Evolutionary conservation across 768 basidiomycete genomes (phyloP), one percentile per base, ranked within the genome.

Genomic region (Rhizopogon roseolus): DNA sequence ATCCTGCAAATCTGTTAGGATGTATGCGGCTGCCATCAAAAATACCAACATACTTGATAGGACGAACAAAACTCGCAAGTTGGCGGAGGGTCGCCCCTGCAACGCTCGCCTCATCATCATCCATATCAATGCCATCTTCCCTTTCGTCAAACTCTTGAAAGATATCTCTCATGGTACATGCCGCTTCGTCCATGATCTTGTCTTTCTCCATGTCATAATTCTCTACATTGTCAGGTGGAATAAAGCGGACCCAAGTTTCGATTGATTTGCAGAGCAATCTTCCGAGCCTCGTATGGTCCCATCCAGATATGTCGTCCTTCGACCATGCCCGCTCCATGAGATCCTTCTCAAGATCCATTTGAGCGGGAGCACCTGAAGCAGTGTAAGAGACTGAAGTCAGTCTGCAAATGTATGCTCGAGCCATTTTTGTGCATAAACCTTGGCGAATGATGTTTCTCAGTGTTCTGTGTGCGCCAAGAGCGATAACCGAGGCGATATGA

Each of bases 291-390:
- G 75, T 75, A 11, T 86, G 76, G 50, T 88, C 86, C 83, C 88
- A 90, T 3, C 81, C 81, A 32, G 78, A 79, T 28, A 74, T 67
- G 22, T 88, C 86, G 41, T 87, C 81, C 61, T 81, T 84, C 1
- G 85, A 76, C 86, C 86, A 90, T 0, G 86, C 87, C 2, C 79
- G 77, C 60, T 88, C 86, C 78, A 89, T 79, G 54, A 88, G 65
- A 16, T 84, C 84, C 41, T 72, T 72, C 53, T 82, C 84, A 8
- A 90, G 66, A 50, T 81, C 81, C 62, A 87, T 73, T 41, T 81
- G 75, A 0, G 76, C 76, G 0, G 84, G 81, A 1, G 78, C 80
- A 11, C 85, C 86, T 1, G 85, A 80, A 39, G 76, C 76, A 0
- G 83, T 76, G 54, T 86, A 85, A 9, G 73, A 73, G 11, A 75